Percentiles rank a stretch among this genome's conserved stretches.
These are phyloP conservation scores for Tetrahymena elliotti DNA, from an alignment of 73 alveolate species.

Conservation along the genomic window DNA sequence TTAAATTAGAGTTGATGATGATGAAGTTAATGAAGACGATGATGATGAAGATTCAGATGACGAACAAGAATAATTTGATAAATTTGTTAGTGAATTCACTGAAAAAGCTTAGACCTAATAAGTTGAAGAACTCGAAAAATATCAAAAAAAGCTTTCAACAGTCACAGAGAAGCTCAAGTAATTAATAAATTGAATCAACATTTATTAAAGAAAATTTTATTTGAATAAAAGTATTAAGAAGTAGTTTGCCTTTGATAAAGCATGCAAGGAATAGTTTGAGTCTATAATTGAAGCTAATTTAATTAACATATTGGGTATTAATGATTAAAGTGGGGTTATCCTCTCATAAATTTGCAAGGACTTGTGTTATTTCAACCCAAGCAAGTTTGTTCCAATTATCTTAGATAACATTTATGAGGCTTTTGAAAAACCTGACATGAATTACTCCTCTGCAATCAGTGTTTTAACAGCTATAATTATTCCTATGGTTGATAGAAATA, in stretches of 20 bases:
- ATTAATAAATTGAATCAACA: not conserved
- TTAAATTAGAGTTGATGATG: not conserved
- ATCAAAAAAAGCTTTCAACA: not conserved
- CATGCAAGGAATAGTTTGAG: not conserved
- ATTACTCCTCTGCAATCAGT: not conserved
- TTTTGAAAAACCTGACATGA: not conserved
- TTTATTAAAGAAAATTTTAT: not conserved
- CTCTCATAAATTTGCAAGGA: not conserved
- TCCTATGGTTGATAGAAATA: not conserved
- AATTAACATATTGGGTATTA: not conserved
- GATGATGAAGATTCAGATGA: not conserved
- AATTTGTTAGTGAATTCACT: not conserved
- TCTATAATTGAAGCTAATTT: not conserved
- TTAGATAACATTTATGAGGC: not conserved
- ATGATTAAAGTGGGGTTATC: not conserved
- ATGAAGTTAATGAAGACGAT: not conserved
- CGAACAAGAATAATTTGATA: not conserved
- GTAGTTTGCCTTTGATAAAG: not conserved
- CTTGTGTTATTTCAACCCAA: not conserved
- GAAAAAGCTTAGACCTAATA: not conserved
- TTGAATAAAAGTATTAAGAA: not conserved
- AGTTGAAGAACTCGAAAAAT: not conserved
- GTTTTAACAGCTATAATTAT: not conserved
- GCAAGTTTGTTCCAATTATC: not conserved
- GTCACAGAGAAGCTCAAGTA: not conserved